Evolutionary conservation across 306 rosid species (phyloP), one percentile per base, ranked within the genome.

Genomic region (Castanea mollissima): DNA sequence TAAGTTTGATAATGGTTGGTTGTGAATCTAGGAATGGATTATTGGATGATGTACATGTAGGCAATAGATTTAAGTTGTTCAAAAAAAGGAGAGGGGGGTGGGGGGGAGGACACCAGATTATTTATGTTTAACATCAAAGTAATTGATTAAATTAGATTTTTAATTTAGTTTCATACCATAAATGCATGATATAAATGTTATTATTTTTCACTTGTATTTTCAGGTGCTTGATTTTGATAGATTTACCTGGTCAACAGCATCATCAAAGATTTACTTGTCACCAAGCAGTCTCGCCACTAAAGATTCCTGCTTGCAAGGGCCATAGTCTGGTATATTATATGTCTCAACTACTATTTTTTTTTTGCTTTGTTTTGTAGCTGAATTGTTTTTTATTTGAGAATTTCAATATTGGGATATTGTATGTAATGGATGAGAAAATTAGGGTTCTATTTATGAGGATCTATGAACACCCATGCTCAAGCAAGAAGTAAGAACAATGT

Each of bases 261-360:
- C 91, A 0, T 94, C 98, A 44, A 92, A 89, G 87, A 93, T 89
- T 60, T 89, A 92, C 89, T 80, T 92, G 90, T 94, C 98, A 3
- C 97, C 98, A 0, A 94, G 97, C 82, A 92, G 90, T 82, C 82
- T 94, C n/a, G 70, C 98, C 97, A 49, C 78, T 92, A 72, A 92
- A 91, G 86, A 89, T 92, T 79, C 98, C 98, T 19, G 93, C 97
- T 49, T 92, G 98, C 97, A 94, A 91, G 90, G 97, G 97, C 73
- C 97, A 92, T 84, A 60, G 88, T 79, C 87, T 94, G 94, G 98
- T 94, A 91, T 52, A 67, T 31, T 15, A 11, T 29, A 52, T 81
- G 67, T 74, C 55, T 62, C 74, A 32, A 38, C 63, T 54, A 54
- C 69, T 76, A 56, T 70, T 57, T 52, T 59, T 59, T 64, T 68